phyloP scores from a whole-genome alignment of 371 early-diverging fungal species.

The Mortierella sp. region DNA sequence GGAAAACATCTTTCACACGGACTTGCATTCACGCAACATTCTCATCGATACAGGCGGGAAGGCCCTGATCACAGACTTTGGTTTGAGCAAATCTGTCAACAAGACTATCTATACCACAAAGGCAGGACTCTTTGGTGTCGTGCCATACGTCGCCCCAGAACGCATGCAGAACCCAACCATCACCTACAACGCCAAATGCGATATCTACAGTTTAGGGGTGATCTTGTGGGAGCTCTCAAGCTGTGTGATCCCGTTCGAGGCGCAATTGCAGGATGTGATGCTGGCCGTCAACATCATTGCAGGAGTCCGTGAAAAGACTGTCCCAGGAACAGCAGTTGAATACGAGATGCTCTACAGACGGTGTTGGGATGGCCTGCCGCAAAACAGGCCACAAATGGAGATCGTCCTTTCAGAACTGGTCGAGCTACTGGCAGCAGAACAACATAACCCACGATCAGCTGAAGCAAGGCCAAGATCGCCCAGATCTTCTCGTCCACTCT shows the following conservation, averaged over 20 bases:
- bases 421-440: slow-evolving; percentile 43
- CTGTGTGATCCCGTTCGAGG: slow-evolving; percentile 53
- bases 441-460: slow-evolving; percentile 44
- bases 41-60: slow-evolving; percentile 65
- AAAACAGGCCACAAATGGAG: slow-evolving; percentile 48
- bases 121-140: slow-evolving; percentile 54
- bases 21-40: slow-evolving; percentile 96
- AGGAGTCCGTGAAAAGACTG: slow-evolving; percentile 52
- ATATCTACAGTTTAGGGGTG: slow-evolving; percentile 64
- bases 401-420: slow-evolving; percentile 50
- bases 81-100: slow-evolving; percentile 51
- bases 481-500: slow-evolving; percentile 37
- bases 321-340: slow-evolving; percentile 52
- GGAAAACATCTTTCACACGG: slow-evolving; percentile 94
- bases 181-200: slow-evolving; percentile 60
- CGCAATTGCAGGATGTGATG: slow-evolving; percentile 52
- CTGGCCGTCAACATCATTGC: slow-evolving; percentile 52
- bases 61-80: slow-evolving; percentile 52
- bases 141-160: slow-evolving; percentile 72
- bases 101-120: slow-evolving; percentile 53
- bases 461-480: slow-evolving; percentile 37
- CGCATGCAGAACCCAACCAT: slow-evolving; percentile 55
- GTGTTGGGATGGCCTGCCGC: slow-evolving; percentile 55
- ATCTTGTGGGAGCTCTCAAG: slow-evolving; percentile 64
- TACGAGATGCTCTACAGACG: slow-evolving; percentile 54